A percentile compares a stretch with the other conserved stretches of the same genome.
Conservation (phyloP, 495 filamentous ascomycete species). For the Aspergillus steynii region DNA sequence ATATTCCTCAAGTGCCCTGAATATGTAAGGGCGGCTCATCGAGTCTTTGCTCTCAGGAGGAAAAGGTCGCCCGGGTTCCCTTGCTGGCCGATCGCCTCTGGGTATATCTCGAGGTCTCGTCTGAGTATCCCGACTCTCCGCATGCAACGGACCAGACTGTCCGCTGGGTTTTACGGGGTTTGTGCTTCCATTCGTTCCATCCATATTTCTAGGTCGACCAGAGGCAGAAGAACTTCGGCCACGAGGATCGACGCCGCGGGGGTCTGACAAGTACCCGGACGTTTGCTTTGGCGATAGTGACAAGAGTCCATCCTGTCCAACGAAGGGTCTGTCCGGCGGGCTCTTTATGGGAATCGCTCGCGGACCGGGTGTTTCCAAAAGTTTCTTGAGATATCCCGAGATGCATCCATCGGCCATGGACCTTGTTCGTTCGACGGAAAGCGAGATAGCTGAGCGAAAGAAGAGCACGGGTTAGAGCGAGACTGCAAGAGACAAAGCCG, state of each 20-base stretch:
- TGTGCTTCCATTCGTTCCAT: slow-evolving; percentile 19
- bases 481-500: slow-evolving; percentile 6
- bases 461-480: slow-evolving; percentile 9
- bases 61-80: slow-evolving; percentile 18
- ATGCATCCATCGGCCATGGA: slow-evolving; percentile 55
- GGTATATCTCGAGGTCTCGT: slow-evolving; percentile 30
- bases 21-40: slow-evolving; percentile 46
- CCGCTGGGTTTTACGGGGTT: slow-evolving; percentile 16
- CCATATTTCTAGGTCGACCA: slow-evolving; percentile 19
- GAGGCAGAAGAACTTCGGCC: slow-evolving; percentile 36
- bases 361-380: slow-evolving; percentile 25
- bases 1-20: slow-evolving; percentile 75
- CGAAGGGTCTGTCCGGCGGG: slow-evolving; percentile 12
- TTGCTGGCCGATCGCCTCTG: slow-evolving; percentile 19
- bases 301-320: slow-evolving; percentile 15
- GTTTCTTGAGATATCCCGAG: slow-evolving; percentile 47
- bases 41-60: slow-evolving; percentile 21
- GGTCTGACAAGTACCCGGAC: slow-evolving; percentile 22
- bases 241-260: slow-evolving; percentile 24
- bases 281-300: slow-evolving; percentile 11
- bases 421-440: slow-evolving; percentile 51
- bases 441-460: slow-evolving; percentile 28
- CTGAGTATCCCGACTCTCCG: slow-evolving; percentile 23
- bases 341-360: slow-evolving; percentile 17
- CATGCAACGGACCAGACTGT: slow-evolving; percentile 16